Conservation (phyloP, 1,284 basidiomycete species). For the Ganoderma resinaceum region DNA sequence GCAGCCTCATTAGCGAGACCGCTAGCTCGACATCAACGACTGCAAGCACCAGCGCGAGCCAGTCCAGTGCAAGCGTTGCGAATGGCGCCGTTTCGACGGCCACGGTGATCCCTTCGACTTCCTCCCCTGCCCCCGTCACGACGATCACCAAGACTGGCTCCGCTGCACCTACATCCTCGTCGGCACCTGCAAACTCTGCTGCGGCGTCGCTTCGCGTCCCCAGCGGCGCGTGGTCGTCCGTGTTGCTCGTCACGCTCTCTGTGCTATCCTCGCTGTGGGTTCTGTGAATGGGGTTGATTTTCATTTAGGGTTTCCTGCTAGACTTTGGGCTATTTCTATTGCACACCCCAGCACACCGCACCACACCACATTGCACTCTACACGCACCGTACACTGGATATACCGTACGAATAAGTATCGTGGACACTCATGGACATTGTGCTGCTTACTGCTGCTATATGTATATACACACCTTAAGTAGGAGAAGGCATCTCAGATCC, state of each 20-base stretch:
- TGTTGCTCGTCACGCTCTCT: constrained; percentile 14
- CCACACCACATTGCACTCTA: neutral
- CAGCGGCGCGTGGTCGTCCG: constrained; percentile 7
- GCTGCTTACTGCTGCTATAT: constrained; percentile 8
- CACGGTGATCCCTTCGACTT: constrained; percentile 4
- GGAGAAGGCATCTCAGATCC: neutral
- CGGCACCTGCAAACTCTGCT: constrained; percentile 5
- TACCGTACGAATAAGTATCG: neutral
- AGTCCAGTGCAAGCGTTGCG: neutral
- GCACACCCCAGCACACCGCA: neutral
- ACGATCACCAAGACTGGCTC: neutral
- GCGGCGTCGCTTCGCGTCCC: constrained; percentile 9
- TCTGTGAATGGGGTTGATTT: constrained; percentile 8
- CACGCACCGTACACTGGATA: neutral
- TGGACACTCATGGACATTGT: constrained; percentile 7
- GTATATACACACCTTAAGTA: neutral
- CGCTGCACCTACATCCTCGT: neutral
- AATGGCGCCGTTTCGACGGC: neutral
- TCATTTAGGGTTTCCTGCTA: neutral
- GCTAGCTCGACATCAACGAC: neutral
- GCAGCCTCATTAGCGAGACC: constrained; percentile 24
- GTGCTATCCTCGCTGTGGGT: constrained; percentile 17
- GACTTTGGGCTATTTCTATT: neutral
- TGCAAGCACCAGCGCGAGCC: neutral
- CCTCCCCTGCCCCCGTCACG: neutral